Percentiles rank a stretch among this genome's conserved stretches.
phyloP scores from a whole-genome alignment of 768 basidiomycete species.

The Macrocybe gigantea region DNA sequence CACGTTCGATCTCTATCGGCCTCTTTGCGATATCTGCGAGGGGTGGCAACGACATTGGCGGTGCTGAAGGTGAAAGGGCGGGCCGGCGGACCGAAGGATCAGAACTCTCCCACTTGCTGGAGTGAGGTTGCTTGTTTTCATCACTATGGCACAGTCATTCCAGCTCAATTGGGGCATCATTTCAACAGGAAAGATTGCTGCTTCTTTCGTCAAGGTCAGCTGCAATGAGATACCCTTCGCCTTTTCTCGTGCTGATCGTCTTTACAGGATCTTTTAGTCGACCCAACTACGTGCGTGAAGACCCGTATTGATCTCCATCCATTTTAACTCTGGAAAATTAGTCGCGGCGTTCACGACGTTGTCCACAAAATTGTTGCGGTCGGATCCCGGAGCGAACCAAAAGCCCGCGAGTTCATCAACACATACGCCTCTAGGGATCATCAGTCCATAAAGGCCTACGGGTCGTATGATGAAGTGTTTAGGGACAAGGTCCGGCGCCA shows the following conservation, averaged over 20 bases:
- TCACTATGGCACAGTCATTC: constrained; percentile 22
- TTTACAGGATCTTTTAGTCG: constrained; percentile 63
- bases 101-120: too few relatives aligned
- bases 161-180: constrained; percentile 82
- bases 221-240: not conserved
- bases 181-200: constrained; percentile 72
- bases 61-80: too few relatives aligned
- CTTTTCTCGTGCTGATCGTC: constrained; percentile 1
- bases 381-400: constrained; percentile 67
- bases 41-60: too few relatives aligned
- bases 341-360: constrained; percentile 63
- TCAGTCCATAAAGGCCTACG: constrained; percentile 57
- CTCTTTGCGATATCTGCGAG: too few relatives aligned
- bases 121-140: not conserved
- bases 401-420: constrained; percentile 66
- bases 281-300: constrained; percentile 56
- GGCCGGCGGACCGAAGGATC: too few relatives aligned
- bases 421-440: constrained; percentile 39
- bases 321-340: constrained; percentile 17
- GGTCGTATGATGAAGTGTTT: constrained; percentile 70
- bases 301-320: not conserved
- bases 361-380: constrained; percentile 67
- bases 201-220: constrained; percentile 57
- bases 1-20: too few relatives aligned
- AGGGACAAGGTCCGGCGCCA: constrained; percentile 47